Percentiles rank a stretch among this genome's conserved stretches.
Evolutionary conservation across 441 rosid genomes (phyloP).

Genomic region (Raphanus hybrid): DNA sequence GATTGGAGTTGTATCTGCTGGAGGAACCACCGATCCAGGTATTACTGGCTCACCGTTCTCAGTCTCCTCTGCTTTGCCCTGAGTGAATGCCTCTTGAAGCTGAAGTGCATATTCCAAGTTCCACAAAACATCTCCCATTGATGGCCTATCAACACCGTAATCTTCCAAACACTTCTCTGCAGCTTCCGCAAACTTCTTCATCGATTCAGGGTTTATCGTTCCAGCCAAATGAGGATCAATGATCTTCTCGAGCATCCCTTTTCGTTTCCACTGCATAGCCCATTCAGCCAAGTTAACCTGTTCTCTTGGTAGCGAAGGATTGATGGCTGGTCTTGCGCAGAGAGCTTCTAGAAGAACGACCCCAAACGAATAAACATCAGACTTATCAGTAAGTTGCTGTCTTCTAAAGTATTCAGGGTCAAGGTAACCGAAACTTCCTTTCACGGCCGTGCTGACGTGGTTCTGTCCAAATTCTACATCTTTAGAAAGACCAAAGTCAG

Average conservation of each 20-base stretch:
- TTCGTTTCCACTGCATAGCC: conserved; percentile 95
- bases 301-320: conserved; percentile 73
- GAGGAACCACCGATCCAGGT: conserved; percentile 39
- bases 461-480: conserved; percentile 78
- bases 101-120: conserved; percentile 92
- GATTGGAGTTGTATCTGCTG: conserved; percentile 35
- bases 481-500: conserved; percentile 88
- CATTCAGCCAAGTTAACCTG: conserved; percentile 93
- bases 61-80: conserved; percentile 64
- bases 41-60: conserved; percentile 36
- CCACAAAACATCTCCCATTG: conserved; percentile 97
- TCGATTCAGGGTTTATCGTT: conserved; percentile 68
- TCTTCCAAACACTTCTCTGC: conserved; percentile 91
- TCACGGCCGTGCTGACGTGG: conserved; percentile 87
- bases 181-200: conserved; percentile 89
- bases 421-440: conserved; percentile 85
- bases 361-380: conserved; percentile 90
- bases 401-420: conserved; percentile 89
- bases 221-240: conserved; percentile 76
- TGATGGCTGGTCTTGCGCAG: conserved; percentile 81
- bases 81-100: conserved; percentile 77
- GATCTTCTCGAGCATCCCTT: conserved; percentile 77
- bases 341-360: conserved; percentile 82
- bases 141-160: conserved; percentile 80
- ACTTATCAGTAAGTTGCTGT: conserved; percentile 81